A percentile compares a stretch with the other conserved stretches of the same genome.
Conservation (phyloP, 345 rosid genomes). For the Populus alba region DNA sequence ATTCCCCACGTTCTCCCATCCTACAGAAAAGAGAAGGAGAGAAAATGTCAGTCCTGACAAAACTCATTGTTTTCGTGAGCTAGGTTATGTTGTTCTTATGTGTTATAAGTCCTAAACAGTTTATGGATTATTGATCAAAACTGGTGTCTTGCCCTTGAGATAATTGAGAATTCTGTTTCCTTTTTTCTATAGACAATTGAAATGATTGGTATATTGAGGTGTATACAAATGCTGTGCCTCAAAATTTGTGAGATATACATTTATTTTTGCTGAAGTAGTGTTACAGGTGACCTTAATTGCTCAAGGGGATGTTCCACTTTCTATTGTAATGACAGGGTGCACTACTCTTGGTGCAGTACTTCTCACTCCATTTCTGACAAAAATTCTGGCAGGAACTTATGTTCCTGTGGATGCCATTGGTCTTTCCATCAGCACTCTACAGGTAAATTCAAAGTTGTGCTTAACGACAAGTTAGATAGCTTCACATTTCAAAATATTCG, state of each 20-base stretch:
- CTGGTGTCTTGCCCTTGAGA: too few relatives aligned
- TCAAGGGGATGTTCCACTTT: constrained; percentile 63
- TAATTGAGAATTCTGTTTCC: not conserved
- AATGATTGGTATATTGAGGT: not conserved
- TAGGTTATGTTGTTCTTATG: too few relatives aligned
- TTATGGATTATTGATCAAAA: too few relatives aligned
- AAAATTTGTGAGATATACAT: constrained; percentile 1
- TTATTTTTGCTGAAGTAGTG: constrained; percentile 36
- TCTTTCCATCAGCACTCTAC: constrained; percentile 66
- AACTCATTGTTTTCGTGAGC: too few relatives aligned
- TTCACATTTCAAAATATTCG: not conserved
- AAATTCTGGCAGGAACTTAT: constrained; percentile 55
- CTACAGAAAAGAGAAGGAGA: too few relatives aligned
- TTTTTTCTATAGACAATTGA: not conserved
- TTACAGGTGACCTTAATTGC: constrained; percentile 72
- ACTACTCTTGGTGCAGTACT: constrained; percentile 59
- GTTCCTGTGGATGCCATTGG: constrained; percentile 61
- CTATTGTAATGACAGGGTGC: constrained; percentile 61
- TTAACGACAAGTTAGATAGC: not conserved
- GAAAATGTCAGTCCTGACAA: too few relatives aligned
- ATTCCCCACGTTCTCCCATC: too few relatives aligned
- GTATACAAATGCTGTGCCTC: not conserved
- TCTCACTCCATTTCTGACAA: constrained; percentile 59
- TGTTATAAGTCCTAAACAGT: too few relatives aligned
- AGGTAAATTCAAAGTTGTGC: constrained; percentile 28